These are phyloP conservation scores for Fraxinus pennsylvanica DNA, from an alignment of 257 asterid genomes.

Conservation along the genomic window DNA sequence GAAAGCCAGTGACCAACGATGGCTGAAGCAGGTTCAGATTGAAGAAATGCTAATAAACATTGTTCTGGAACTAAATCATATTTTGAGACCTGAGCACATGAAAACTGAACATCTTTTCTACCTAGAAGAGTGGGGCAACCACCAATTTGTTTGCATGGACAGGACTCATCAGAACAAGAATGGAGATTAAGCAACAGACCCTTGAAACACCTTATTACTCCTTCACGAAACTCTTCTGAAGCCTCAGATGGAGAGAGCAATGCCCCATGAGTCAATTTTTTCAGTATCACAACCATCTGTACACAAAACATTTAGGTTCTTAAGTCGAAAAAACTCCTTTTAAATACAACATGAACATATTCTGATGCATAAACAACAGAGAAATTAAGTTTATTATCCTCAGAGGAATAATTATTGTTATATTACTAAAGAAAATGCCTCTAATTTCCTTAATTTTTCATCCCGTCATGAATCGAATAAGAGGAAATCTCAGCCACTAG, in stretches of 20 bases:
- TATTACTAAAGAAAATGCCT: neutral
- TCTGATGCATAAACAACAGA: neutral
- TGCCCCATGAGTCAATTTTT: constrained; percentile 80
- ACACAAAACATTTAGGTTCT: constrained; percentile 19
- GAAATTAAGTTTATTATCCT: neutral
- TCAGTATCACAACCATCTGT: constrained; percentile 79
- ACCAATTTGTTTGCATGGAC: constrained; percentile 67
- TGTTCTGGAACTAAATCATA: constrained; percentile 39
- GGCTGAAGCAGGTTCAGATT: constrained; percentile 87
- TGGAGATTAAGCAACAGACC: constrained; percentile 62
- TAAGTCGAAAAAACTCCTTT: constrained; percentile 10
- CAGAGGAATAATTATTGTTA: neutral
- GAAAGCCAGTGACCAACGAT: constrained; percentile 98
- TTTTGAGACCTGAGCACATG: constrained; percentile 33
- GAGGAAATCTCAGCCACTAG: neutral
- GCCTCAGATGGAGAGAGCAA: constrained; percentile 83
- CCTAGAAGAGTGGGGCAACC: constrained; percentile 46
- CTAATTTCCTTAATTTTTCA: neutral
- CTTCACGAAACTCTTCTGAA: constrained; percentile 94
- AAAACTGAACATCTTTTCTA: constrained; percentile 38
- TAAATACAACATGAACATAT: neutral
- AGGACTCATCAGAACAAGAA: constrained; percentile 63
- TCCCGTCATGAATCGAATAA: neutral
- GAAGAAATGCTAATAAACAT: constrained; percentile 81
- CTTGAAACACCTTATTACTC: constrained; percentile 80